phyloP scores from a whole-genome alignment of 1,284 basidiomycete genomes.

The Ustilago curta region DNA sequence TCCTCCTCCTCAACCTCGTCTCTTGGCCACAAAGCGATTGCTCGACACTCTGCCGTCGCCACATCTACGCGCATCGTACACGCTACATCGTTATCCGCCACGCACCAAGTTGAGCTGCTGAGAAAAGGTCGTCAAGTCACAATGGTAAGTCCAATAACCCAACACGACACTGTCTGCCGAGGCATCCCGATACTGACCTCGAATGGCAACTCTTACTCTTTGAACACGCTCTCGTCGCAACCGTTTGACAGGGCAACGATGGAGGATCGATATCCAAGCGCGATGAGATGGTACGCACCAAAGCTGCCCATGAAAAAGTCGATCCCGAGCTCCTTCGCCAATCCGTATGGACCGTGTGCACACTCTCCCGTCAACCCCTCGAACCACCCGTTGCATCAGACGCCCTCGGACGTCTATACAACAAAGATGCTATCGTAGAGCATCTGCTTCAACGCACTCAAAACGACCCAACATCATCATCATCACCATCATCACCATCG shows the following conservation, averaged over 20 bases:
- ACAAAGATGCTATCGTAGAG: conserved; percentile 64
- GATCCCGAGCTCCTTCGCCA: conserved; percentile 56
- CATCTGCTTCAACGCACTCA: conserved; percentile 54
- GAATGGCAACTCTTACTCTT: not conserved
- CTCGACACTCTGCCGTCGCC: not conserved
- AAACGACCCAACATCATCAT: not conserved
- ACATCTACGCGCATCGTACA: not conserved
- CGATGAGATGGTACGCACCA: conserved; percentile 63
- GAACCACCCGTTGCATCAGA: conserved; percentile 59
- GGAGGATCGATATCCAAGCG: conserved; percentile 66
- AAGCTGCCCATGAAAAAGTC: conserved; percentile 32
- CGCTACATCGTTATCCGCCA: not conserved
- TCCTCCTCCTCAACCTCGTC: conserved; percentile 1
- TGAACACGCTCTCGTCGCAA: not conserved
- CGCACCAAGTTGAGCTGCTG: not conserved
- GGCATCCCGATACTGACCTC: conserved; percentile 11
- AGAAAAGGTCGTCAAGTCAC: not conserved
- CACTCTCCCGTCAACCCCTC: conserved; percentile 56
- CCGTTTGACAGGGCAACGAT: conserved; percentile 58
- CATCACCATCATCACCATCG: not conserved
- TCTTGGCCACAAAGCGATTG: not conserved
- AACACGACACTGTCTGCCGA: not conserved
- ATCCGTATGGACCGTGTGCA: conserved; percentile 61
- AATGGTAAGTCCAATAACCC: conserved; percentile 8
- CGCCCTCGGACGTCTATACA: conserved; percentile 63